phyloP scores from a whole-genome alignment of 805 yeast genomes.

The Candida arabinofermentans region DNA sequence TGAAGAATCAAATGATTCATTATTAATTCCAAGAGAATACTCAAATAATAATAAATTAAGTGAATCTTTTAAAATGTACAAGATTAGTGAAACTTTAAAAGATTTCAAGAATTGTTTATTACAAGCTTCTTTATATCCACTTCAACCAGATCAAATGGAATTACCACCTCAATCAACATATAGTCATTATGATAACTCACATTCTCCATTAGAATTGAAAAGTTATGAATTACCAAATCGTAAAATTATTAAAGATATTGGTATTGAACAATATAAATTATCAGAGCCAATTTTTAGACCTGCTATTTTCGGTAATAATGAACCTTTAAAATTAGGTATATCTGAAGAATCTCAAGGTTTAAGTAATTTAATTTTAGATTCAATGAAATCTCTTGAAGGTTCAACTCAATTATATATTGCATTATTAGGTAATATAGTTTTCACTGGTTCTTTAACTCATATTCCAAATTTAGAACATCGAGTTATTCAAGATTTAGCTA shows the following conservation, averaged over 20 bases:
- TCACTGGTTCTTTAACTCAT: conserved; percentile 59
- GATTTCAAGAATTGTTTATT: conserved; percentile 43
- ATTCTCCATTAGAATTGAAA: conserved; percentile 36
- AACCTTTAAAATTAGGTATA: conserved; percentile 11
- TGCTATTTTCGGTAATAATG: neutral
- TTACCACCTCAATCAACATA: conserved; percentile 31
- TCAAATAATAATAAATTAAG: conserved; percentile 24
- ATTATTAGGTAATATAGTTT: conserved; percentile 44
- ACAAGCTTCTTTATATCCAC: conserved; percentile 26
- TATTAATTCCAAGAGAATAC: conserved; percentile 32
- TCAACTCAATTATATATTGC: conserved; percentile 37
- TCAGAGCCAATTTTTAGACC: conserved; percentile 76
- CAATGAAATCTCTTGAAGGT: conserved; percentile 44
- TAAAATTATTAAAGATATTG: conserved; percentile 38
- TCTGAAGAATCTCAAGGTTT: conserved; percentile 51
- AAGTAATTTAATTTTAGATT: conserved; percentile 40
- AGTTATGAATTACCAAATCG: conserved; percentile 62
- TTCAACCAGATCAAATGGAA: conserved; percentile 24
- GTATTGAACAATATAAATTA: conserved; percentile 49
- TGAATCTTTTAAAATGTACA: conserved; percentile 38
- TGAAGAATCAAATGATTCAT: conserved; percentile 24
- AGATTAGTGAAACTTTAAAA: conserved; percentile 36
- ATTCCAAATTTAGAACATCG: conserved; percentile 54
- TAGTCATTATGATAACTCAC: conserved; percentile 26
- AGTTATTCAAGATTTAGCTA: conserved; percentile 50